These are phyloP conservation scores for Maudiozyma turicensis DNA, from an alignment of 805 yeast genomes.

Conservation along the genomic window DNA sequence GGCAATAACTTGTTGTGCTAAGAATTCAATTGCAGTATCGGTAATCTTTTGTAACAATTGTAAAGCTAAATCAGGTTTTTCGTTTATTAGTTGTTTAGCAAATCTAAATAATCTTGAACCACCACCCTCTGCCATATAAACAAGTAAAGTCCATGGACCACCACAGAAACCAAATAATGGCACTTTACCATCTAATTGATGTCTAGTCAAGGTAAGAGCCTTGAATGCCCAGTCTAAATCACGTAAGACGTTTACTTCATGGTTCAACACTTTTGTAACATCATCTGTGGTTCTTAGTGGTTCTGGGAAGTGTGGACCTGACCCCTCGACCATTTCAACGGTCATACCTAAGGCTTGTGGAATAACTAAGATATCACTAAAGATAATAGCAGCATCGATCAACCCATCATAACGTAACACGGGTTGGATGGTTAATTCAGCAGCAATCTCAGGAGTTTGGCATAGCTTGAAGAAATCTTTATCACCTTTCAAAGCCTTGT, in stretches of 20 bases:
- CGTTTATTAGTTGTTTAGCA: slow-evolving; percentile 88
- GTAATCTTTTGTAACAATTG: slow-evolving; percentile 65
- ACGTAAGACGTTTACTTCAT: slow-evolving; percentile 60
- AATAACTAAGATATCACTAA: slow-evolving; percentile 87
- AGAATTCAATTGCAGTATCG: slow-evolving; percentile 82
- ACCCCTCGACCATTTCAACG: slow-evolving; percentile 87
- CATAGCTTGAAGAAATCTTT: slow-evolving; percentile 94
- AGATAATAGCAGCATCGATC: slow-evolving; percentile 93
- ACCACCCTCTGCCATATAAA: slow-evolving; percentile 96
- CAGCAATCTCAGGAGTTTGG: slow-evolving; percentile 86
- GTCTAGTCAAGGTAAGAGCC: slow-evolving; percentile 86
- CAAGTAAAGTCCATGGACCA: slow-evolving; percentile 95
- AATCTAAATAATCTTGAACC: slow-evolving; percentile 86
- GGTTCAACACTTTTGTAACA: slow-evolving; percentile 42
- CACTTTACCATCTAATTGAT: slow-evolving; percentile 77
- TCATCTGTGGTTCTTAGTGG: slow-evolving; percentile 75
- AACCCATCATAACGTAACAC: slow-evolving; percentile 80
- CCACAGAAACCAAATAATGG: slow-evolving; percentile 95
- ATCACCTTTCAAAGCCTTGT: slow-evolving; percentile 76
- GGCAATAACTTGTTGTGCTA: slow-evolving; percentile 90
- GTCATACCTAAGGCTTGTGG: slow-evolving; percentile 98
- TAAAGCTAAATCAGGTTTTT: slow-evolving; percentile 63
- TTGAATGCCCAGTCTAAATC: slow-evolving; percentile 91
- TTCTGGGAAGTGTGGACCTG: slow-evolving; percentile 86
- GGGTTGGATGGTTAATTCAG: slow-evolving; percentile 93